These are phyloP conservation scores for Kuraishia molischiana DNA, from an alignment of 805 yeast genomes.

Conservation along the genomic window DNA sequence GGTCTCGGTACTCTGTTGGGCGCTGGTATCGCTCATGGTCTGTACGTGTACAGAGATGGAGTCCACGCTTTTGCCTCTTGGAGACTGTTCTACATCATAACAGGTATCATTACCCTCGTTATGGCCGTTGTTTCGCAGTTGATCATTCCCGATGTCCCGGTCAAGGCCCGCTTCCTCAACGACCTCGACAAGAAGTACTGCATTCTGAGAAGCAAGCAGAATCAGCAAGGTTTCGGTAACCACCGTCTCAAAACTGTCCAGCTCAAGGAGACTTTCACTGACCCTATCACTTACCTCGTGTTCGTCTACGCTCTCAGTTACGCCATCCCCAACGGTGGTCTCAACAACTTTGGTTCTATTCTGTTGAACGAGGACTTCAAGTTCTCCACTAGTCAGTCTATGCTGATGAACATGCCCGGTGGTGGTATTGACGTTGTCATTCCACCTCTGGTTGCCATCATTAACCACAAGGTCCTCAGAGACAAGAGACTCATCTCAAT, in stretches of 20 bases:
- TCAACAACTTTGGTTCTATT: conserved; percentile 37
- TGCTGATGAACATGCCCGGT: conserved; percentile 25
- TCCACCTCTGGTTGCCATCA: conserved; percentile 19
- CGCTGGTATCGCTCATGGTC: conserved; percentile 45
- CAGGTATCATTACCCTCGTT: conserved; percentile 41
- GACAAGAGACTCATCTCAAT: conserved; percentile 13
- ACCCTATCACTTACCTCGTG: conserved; percentile 37
- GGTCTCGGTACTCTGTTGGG: conserved; percentile 41
- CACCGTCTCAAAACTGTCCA: conserved; percentile 43
- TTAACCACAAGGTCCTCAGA: conserved; percentile 7
- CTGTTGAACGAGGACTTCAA: conserved; percentile 28
- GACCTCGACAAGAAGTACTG: conserved; percentile 35
- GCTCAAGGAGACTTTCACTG: conserved; percentile 33
- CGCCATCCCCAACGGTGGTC: conserved; percentile 49
- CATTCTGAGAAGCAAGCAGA: conserved; percentile 45
- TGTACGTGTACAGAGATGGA: conserved; percentile 23
- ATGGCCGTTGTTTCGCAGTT: conserved; percentile 36
- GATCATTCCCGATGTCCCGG: conserved; percentile 41
- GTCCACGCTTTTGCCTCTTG: conserved; percentile 25
- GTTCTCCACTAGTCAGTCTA: conserved; percentile 18
- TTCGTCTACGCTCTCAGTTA: conserved; percentile 32
- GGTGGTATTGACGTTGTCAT: conserved; percentile 20
- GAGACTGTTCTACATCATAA: conserved; percentile 50
- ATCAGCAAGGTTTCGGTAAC: conserved; percentile 54
- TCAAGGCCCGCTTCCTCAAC: conserved; percentile 29